Evolutionary conservation across 1,284 basidiomycete genomes (phyloP), one percentile per base, ranked within the genome.

Genomic region (Trichosporon coremiiforme): DNA sequence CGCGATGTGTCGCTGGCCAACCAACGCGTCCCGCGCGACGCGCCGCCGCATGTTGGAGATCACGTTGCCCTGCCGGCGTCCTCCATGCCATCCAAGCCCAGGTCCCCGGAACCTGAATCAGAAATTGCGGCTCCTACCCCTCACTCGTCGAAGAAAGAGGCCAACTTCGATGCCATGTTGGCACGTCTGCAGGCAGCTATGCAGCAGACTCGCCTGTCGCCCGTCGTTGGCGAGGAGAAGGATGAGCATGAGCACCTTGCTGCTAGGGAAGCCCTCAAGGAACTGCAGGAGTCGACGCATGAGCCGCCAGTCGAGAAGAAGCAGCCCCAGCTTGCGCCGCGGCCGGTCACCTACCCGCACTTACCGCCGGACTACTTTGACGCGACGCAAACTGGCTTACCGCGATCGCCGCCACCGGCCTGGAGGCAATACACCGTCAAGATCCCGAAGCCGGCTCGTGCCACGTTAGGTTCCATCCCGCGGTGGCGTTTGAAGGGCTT

Each of bases 101-200:
- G n/a, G 45, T 25, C 41, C 8, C 66, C 57, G 12, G 15, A 31
- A 1, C 55, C 41, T 4, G 60, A 66, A n/a, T 20, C 38, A 0
- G 68, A 71, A 12, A 67, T 67, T 33, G 66, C 70, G 3, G 68
- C 72, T 0, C 67, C 65, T 0, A 41, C 65, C 22, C 68, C 68
- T 0, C 68, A 69, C 7, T 55, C 66, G 6, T 70, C 73, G 6
- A 76, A 77, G 71, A 78, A 83, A 88, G 76, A 91, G 90, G 75
- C 88, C 88, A 55, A 86, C 89, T 84, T 95, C 75, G 90, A 94
- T 77, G 90, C 93, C 77, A 89, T 90, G 67, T 91, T 97, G 87
- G 93, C 91, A 6, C 88, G 93, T 35, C 93, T 97, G 77, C 94
- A 91, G 78, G 93, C 91, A 25, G 94, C 90, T 4, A 84, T 96